A percentile compares a stretch with the other conserved stretches of the same genome.
Conservation (phyloP, 257 asterid species). For the Forsythia viridissima region DNA sequence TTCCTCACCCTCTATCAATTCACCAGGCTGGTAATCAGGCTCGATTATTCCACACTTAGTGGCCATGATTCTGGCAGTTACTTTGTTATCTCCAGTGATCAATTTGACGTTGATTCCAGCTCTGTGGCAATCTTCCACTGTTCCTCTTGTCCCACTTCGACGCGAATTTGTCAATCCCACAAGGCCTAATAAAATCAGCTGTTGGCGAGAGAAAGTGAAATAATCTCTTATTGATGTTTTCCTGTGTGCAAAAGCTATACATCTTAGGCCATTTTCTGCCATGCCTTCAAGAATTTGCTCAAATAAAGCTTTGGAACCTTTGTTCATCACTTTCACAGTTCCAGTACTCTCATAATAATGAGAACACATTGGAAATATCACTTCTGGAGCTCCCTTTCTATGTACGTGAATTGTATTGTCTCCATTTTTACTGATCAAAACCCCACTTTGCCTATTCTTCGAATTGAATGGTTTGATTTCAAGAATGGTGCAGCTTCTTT, state of each 20-base stretch:
- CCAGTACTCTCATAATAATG: slow-evolving; percentile 36
- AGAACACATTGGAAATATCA: slow-evolving; percentile 30
- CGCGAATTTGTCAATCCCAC: slow-evolving; percentile 13
- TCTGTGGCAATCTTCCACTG: slow-evolving; percentile 13
- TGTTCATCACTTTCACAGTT: slow-evolving; percentile 2
- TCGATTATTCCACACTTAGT: slow-evolving; percentile 20
- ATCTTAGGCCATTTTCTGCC: slow-evolving; percentile 29
- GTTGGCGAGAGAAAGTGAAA: slow-evolving; percentile 16
- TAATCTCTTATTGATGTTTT: slow-evolving; percentile 27
- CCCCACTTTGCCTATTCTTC: slow-evolving; percentile 22
- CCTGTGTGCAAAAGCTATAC: slow-evolving; percentile 37
- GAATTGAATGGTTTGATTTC: slow-evolving; percentile 31
- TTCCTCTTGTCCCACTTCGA: slow-evolving; percentile 11
- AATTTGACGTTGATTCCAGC: slow-evolving; percentile 29
- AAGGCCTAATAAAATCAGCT: slow-evolving; percentile 25
- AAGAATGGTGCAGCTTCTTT: slow-evolving; percentile 21
- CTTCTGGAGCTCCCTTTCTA: slow-evolving; percentile 31
- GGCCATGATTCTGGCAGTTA: slow-evolving; percentile 24
- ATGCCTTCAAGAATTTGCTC: slow-evolving; percentile 24
- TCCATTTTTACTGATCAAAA: slow-evolving; percentile 23
- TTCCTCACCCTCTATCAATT: slow-evolving; percentile 17
- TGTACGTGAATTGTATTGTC: slow-evolving; percentile 34
- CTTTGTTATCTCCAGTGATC: slow-evolving; percentile 29
- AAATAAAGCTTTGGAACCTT: background rate
- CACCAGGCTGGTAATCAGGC: background rate